Evolutionary conservation across 1,284 basidiomycete species (phyloP), one percentile per base, ranked within the genome.

Genomic region (Heterobasidion parviporum): DNA sequence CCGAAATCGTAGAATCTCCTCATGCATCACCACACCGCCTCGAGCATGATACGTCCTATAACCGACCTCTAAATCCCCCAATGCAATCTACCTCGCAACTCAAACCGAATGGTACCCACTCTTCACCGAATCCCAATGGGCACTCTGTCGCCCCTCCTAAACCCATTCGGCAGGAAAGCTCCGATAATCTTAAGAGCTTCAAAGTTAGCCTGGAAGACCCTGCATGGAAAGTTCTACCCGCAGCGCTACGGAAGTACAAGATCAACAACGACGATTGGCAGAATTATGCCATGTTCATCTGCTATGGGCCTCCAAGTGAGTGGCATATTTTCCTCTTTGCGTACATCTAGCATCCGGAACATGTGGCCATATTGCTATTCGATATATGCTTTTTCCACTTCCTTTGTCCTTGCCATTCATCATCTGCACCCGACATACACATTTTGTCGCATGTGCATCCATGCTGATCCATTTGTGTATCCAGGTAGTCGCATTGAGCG

Each of bases 191-290:
- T 60, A 91, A 91, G 74, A 89, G 87, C 66, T 92, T 92, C 78
- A 92, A 92, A 71, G 89, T 92, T 61, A 89, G 92, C 60, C 72
- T 99, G 59, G 96, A 99, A 59, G 97, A 99, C 70, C 96, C 97
- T 0, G 97, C 95, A 55, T 96, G 92, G 87, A 98, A 97, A 67
- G 96, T 99, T 15, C 75, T 99, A 15, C 96, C 97, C 0, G 95
- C 96, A 0, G 97, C 97, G 15, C 76, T 99, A 61, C 98, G 98
- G 74, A 98, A 98, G 72, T 99, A 99, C 73, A 94, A 94, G 68
- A 98, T 99, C 72, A 89, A 95, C 67, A 95, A 95, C 67, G 97
- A 99, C 64, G 95, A 94, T 69, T 99, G 96, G 95, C 89, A 93
- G 75, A 89, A 93, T 66, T 99, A 99, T 74, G 97, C 96, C 26